A percentile compares a stretch with the other conserved stretches of the same genome.
Conservation (phyloP, 2,329 filamentous ascomycete genomes). For the Whalleya microplaca region DNA sequence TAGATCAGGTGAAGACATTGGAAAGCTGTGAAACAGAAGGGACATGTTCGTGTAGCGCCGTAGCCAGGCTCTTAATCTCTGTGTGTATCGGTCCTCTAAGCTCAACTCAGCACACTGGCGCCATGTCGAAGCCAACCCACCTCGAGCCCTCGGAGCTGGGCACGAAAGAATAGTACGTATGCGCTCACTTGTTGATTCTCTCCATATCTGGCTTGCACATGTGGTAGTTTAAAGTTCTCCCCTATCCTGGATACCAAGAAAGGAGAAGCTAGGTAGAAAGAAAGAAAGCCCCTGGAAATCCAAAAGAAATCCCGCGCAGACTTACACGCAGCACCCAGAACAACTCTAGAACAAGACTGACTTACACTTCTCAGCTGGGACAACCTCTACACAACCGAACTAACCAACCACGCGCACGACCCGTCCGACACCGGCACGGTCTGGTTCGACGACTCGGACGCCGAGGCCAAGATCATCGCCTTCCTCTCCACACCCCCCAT, state of each 20-base stretch:
- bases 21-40: not conserved
- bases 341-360: too few relatives aligned
- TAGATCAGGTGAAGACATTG: not conserved
- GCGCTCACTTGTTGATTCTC: not conserved
- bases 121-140: conserved; percentile 56
- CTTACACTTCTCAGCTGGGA: too few relatives aligned
- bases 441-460: conserved; percentile 95
- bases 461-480: conserved; percentile 76
- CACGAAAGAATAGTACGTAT: conserved; percentile 83
- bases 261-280: not conserved
- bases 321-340: too few relatives aligned
- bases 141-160: conserved; percentile 80
- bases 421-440: conserved; percentile 82
- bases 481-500: conserved; percentile 59
- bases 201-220: not conserved
- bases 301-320: too few relatives aligned
- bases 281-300: too few relatives aligned
- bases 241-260: not conserved
- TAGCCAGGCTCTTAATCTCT: too few relatives aligned
- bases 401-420: conserved; percentile 72
- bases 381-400: conserved; percentile 70
- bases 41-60: too few relatives aligned
- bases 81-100: too few relatives aligned
- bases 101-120: too few relatives aligned
- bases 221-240: not conserved